These are phyloP conservation scores for Nothophaeocryptopus gaeumannii DNA, from an alignment of 2,329 filamentous ascomycete species.

Conservation along the genomic window DNA sequence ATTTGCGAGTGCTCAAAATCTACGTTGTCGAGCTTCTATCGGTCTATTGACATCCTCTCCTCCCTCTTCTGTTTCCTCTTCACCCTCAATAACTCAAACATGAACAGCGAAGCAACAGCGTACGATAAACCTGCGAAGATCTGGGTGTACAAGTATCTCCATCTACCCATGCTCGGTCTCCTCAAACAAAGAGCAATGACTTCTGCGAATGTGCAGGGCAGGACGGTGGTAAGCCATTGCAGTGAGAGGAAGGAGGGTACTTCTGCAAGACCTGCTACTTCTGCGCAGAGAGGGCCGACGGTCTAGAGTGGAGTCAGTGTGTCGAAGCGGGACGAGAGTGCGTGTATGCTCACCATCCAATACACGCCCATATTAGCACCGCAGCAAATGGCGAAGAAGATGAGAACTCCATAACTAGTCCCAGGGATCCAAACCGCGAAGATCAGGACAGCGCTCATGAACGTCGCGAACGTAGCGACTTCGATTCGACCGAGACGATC, in stretches of 20 bases:
- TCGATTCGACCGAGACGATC: slow-evolving; percentile 47
- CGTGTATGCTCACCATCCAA: slow-evolving; percentile 41
- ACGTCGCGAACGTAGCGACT: slow-evolving; percentile 40
- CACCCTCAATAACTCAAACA: slow-evolving; percentile 32
- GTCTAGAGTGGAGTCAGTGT: slow-evolving; percentile 27
- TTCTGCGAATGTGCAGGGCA: slow-evolving; percentile 41
- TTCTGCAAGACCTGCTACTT: slow-evolving; percentile 42
- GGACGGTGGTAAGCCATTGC: slow-evolving; percentile 37
- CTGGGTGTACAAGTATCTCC: slow-evolving; percentile 40
- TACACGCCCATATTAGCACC: slow-evolving; percentile 49
- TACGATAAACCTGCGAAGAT: slow-evolving; percentile 40
- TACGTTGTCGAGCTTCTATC: background rate
- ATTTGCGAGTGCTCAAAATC: too few species aligned
- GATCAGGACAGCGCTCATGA: slow-evolving; percentile 39
- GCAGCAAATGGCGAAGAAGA: slow-evolving; percentile 45
- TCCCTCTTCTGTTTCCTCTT: slow-evolving; percentile 11
- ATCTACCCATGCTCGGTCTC: slow-evolving; percentile 22
- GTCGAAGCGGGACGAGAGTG: background rate
- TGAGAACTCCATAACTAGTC: slow-evolving; percentile 40
- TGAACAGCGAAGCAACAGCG: slow-evolving; percentile 34
- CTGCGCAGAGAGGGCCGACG: slow-evolving; percentile 41
- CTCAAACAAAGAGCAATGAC: slow-evolving; percentile 44
- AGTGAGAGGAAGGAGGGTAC: slow-evolving; percentile 42
- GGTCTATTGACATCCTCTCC: background rate
- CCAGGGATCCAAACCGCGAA: slow-evolving; percentile 50